Evolutionary conservation across 805 yeast genomes (phyloP).

Genomic region (Ogataea paraovalis): DNA sequence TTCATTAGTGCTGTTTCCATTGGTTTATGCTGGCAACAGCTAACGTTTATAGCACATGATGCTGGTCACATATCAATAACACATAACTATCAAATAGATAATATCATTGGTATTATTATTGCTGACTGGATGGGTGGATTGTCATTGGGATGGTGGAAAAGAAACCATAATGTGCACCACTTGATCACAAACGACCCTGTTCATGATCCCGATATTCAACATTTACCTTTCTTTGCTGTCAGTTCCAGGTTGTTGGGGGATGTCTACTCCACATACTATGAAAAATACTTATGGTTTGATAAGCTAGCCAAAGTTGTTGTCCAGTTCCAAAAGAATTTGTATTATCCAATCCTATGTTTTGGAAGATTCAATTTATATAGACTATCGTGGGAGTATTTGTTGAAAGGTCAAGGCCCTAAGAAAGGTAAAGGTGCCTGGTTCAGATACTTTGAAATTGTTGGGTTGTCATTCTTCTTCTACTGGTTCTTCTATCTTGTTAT

Average conservation of each 20-base stretch:
- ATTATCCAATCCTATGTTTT: constrained; percentile 75
- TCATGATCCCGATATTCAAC: constrained; percentile 94
- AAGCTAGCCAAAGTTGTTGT: constrained; percentile 52
- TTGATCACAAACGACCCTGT: constrained; percentile 87
- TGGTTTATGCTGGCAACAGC: constrained; percentile 86
- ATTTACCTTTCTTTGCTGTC: constrained; percentile 86
- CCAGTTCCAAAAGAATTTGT: constrained; percentile 63
- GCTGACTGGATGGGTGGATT: constrained; percentile 86
- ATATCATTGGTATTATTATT: constrained; percentile 63
- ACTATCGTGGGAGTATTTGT: constrained; percentile 71
- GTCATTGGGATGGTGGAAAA: constrained; percentile 92
- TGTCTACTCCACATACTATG: constrained; percentile 79
- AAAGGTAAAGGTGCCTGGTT: constrained; percentile 85
- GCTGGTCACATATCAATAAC: constrained; percentile 85
- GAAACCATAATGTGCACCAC: constrained; percentile 92
- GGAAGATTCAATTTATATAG: constrained; percentile 85
- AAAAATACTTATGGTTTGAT: constrained; percentile 64
- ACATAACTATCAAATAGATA: constrained; percentile 75
- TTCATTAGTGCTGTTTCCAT: constrained; percentile 57
- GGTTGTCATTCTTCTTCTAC: constrained; percentile 63
- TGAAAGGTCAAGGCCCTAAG: constrained; percentile 75
- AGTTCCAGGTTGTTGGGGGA: constrained; percentile 63
- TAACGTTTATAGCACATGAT: constrained; percentile 84
- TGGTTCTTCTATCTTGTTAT: constrained; percentile 78
- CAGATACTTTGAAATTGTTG: constrained; percentile 70